These are phyloP conservation scores for Glutinoglossum americanum DNA, from an alignment of 495 filamentous ascomycete species.

Conservation along the genomic window DNA sequence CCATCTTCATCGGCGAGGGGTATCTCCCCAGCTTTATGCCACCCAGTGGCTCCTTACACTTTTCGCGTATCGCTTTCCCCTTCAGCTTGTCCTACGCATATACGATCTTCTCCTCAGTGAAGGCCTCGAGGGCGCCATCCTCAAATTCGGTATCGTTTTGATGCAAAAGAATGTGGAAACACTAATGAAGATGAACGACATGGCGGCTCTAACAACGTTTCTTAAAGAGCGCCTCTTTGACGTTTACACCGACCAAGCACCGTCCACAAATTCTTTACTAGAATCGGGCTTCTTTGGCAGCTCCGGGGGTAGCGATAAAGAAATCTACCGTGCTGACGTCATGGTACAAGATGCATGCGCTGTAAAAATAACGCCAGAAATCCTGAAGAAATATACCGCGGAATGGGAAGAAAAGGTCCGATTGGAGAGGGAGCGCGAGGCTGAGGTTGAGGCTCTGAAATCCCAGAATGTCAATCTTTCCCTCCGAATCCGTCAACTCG, in stretches of 20 bases:
- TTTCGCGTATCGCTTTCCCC: slow-evolving; percentile 95
- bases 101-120: slow-evolving; percentile 95
- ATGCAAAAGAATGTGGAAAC: slow-evolving; percentile 79
- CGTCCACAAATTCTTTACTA: slow-evolving; percentile 66
- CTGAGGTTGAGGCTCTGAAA: slow-evolving; percentile 56
- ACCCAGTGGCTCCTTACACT: slow-evolving; percentile 98
- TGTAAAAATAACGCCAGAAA: slow-evolving; percentile 62
- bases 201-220: slow-evolving; percentile 66
- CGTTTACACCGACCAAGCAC: slow-evolving; percentile 84
- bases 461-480: slow-evolving; percentile 39
- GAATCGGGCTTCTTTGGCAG: slow-evolving; percentile 96
- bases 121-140: slow-evolving; percentile 68
- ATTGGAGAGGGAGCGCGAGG: slow-evolving; percentile 55
- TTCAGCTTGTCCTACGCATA: slow-evolving; percentile 87
- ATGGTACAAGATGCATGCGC: slow-evolving; percentile 85
- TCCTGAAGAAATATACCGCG: slow-evolving; percentile 52
- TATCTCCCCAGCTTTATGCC: slow-evolving; percentile 81
- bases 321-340: slow-evolving; percentile 83
- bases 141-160: slow-evolving; percentile 82
- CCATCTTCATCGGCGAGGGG: slow-evolving; percentile 71
- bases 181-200: slow-evolving; percentile 75
- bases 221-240: slow-evolving; percentile 89
- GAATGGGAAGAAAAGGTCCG: slow-evolving; percentile 87
- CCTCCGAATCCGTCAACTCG: slow-evolving; percentile 53
- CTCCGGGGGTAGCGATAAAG: slow-evolving; percentile 74